Conservation (phyloP, 495 filamentous ascomycete genomes). For the Penicillium bialowiezense region DNA sequence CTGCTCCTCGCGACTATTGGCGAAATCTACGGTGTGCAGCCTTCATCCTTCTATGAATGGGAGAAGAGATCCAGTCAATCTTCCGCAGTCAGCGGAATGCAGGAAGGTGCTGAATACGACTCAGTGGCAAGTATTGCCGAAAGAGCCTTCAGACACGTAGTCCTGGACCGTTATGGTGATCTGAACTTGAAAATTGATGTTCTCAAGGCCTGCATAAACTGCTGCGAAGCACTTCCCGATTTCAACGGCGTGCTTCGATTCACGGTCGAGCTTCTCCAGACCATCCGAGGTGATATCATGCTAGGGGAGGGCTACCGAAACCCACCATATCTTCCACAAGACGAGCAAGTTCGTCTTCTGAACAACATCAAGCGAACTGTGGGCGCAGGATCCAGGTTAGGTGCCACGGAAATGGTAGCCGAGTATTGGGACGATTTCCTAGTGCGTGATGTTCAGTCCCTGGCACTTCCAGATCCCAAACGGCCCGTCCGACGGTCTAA, state of each 20-base stretch:
- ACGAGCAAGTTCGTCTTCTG: constrained; percentile 79
- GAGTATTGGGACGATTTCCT: constrained; percentile 98
- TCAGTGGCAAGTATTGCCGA: constrained; percentile 43
- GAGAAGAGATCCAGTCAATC: constrained; percentile 29
- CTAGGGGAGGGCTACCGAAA: constrained; percentile 46
- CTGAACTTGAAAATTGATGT: constrained; percentile 76
- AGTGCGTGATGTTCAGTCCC: constrained; percentile 73
- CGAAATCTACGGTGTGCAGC: constrained; percentile 47
- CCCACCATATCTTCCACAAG: constrained; percentile 66
- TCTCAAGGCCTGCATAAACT: constrained; percentile 77
- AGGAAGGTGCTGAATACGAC: constrained; percentile 33
- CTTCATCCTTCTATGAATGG: constrained; percentile 36
- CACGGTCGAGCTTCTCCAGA: constrained; percentile 77
- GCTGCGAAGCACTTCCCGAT: constrained; percentile 91
- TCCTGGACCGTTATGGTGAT: constrained; percentile 43
- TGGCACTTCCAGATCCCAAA: constrained; percentile 47
- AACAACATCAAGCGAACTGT: constrained; percentile 84
- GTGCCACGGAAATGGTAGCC: constrained; percentile 63
- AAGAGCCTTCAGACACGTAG: constrained; percentile 39
- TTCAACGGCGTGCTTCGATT: constrained; percentile 84
- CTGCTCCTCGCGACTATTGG: constrained; percentile 54
- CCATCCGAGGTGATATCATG: constrained; percentile 70
- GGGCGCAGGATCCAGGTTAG: constrained; percentile 68
- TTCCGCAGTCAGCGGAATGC: constrained; percentile 7
- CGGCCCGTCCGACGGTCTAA: constrained; percentile 71